Base-by-base conservation (phyloP, 352 stramenopile species). In the Thalassiosira mediterranea region DNA sequence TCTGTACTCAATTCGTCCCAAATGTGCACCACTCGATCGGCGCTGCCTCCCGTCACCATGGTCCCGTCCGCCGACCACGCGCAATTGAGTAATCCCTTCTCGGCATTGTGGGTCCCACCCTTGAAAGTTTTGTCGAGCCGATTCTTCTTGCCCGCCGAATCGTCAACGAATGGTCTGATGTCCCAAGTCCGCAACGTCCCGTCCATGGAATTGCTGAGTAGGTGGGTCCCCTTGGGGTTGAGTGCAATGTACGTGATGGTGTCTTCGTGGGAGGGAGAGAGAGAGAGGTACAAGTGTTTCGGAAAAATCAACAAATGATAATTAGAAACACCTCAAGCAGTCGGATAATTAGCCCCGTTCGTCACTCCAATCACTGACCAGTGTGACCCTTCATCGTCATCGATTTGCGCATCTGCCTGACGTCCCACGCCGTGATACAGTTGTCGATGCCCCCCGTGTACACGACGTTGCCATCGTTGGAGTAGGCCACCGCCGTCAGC, bases 171-270 rank as follows among this genome's bases (percentile, higher is more conserved):
- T 8, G 95, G 94, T 8, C 94, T 90, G 60, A 98, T 88, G 78
- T 98, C 95, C 95, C 95, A 98, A 64, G 93, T 93, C 57, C 90
- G 86, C 42, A 98, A 71, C 0, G 91, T 96, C 21, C 86, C 89
- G 87, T 98, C 96, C 95, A 98, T 98, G 11, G 89, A 93, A 79
- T 98, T 98, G 17, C 92, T 97, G 29, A 98, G 88, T 57, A 98
- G 69, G 64, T 94, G 94, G 60, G 89, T 97, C 44, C 95, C 94
- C 79, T 98, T 94, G 1, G 95, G 95, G 85, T 95, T 97, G 1
- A 98, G 80, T 69, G 90, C 88, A n/a, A 98, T 79, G 65, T 92
- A 95, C 28, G 95, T 98, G 29, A 98, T 91, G 46, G 96, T 98
- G 77, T 98, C 95, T 26, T 53, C 81, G 29, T 26, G 29, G n/a